Percentiles rank a stretch among this genome's conserved stretches.
Conservation (phyloP, 2,329 filamentous ascomycete species). For the Fusarium fujikuroi region DNA sequence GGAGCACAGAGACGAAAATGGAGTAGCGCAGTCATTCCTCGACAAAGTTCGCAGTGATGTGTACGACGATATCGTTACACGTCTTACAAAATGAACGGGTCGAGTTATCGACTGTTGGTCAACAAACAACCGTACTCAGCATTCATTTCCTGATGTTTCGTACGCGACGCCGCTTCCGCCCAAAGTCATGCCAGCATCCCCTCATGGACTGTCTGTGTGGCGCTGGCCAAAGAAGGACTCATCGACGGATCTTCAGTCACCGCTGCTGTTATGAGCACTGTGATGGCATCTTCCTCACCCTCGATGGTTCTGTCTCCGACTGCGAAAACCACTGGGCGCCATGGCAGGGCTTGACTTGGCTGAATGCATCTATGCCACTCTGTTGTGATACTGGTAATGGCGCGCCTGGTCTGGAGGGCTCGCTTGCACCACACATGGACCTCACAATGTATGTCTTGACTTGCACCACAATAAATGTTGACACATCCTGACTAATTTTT, state of each 20-base stretch:
- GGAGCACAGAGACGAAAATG: slow-evolving; percentile 19
- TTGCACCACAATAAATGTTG: no score
- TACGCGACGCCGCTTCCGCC: no score
- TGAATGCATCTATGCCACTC: rapidly evolving
- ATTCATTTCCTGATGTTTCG: not conserved
- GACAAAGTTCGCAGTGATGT: slow-evolving; percentile 12
- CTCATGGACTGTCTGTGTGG: not conserved
- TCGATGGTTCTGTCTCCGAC: rapidly evolving
- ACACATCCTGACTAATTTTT: not conserved
- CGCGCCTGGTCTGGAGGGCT: not conserved
- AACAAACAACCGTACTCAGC: not conserved
- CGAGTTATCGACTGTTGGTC: not conserved
- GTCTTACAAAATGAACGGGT: slow-evolving; percentile 3
- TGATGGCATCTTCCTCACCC: rapidly evolving
- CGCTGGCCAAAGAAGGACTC: not conserved
- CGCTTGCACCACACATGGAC: rapidly evolving
- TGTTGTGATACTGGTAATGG: rapidly evolving
- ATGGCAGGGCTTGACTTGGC: rapidly evolving
- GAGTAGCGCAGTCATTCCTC: slow-evolving; percentile 7
- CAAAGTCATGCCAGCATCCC: not conserved
- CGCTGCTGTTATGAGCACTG: no score
- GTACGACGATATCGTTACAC: slow-evolving; percentile 14
- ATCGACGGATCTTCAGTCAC: not conserved
- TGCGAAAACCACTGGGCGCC: no score
- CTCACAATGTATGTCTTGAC: not conserved